These are phyloP conservation scores for Eucalyptus paniculata DNA, from an alignment of 345 rosid species.

Conservation along the genomic window DNA sequence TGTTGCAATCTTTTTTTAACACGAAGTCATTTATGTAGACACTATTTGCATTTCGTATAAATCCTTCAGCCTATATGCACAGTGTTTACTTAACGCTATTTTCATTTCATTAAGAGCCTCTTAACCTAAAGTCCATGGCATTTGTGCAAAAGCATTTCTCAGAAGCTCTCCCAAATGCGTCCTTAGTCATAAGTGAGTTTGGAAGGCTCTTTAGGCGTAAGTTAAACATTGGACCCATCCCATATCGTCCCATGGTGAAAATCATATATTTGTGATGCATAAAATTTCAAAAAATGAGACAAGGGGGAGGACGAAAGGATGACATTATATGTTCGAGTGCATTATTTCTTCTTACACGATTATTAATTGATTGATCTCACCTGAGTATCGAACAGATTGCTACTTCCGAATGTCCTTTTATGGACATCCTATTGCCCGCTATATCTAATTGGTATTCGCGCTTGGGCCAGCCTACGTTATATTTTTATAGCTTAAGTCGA, in stretches of 20 bases:
- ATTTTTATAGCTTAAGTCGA: neutral
- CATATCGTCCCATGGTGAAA: neutral
- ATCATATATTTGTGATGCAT: neutral
- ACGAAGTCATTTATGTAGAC: neutral
- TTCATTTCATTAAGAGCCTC: neutral
- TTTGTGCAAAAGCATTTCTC: neutral
- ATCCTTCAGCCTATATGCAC: neutral
- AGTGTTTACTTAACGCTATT: neutral
- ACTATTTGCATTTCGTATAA: neutral
- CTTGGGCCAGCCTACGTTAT: neutral
- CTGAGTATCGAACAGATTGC: neutral
- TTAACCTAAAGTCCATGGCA: neutral
- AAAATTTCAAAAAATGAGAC: neutral
- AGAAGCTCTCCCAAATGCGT: neutral
- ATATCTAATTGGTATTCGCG: neutral
- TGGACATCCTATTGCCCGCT: neutral
- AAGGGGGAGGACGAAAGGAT: neutral
- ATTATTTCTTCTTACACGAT: neutral
- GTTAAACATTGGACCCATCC: neutral
- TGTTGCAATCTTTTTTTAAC: neutral
- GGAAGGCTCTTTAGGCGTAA: neutral
- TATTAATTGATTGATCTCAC: neutral
- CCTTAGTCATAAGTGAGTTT: neutral
- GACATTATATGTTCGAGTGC: neutral
- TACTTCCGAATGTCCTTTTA: neutral